Conservation (phyloP, 2,329 filamentous ascomycete genomes). For the Aspergillus sp. region DNA sequence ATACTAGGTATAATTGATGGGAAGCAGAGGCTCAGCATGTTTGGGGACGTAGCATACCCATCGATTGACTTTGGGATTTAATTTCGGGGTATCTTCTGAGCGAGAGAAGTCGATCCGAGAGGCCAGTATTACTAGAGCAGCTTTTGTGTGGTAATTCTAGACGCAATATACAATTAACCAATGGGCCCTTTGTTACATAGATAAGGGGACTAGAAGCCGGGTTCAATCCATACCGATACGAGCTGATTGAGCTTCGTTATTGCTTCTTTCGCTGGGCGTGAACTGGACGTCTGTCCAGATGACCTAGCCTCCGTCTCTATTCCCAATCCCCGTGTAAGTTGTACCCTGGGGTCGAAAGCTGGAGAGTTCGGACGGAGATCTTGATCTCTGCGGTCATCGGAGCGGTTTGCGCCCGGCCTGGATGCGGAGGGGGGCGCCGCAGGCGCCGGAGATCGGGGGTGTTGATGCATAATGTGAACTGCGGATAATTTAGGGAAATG, state of each 20-base stretch:
- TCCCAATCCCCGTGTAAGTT: conserved; percentile 53
- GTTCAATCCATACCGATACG: conserved; percentile 67
- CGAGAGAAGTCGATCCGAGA: conserved; percentile 71
- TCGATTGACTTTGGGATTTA: conserved; percentile 71
- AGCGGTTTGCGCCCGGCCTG: conserved; percentile 70
- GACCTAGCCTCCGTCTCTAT: conserved; percentile 53
- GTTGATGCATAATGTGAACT: conserved; percentile 76
- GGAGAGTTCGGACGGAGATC: conserved; percentile 57
- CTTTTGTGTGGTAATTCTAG: conserved; percentile 90
- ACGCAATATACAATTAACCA: conserved; percentile 22
- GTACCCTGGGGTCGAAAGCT: conserved; percentile 53
- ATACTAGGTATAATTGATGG: neutral
- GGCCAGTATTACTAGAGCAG: conserved; percentile 78
- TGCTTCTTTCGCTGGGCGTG: conserved; percentile 64
- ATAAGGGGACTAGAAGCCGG: neutral
- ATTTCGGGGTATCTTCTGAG: conserved; percentile 58
- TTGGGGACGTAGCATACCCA: conserved; percentile 65
- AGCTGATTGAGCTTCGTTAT: conserved; percentile 87
- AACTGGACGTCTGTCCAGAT: conserved; percentile 43
- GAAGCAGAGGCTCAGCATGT: neutral
- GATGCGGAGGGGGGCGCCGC: conserved; percentile 73
- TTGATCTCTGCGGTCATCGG: conserved; percentile 74
- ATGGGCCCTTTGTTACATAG: conserved; percentile 15
- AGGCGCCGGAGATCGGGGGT: conserved; percentile 72
- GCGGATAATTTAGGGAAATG: neutral